phyloP scores from a whole-genome alignment of 257 asterid species.

The Solanum corneliomulleri region DNA sequence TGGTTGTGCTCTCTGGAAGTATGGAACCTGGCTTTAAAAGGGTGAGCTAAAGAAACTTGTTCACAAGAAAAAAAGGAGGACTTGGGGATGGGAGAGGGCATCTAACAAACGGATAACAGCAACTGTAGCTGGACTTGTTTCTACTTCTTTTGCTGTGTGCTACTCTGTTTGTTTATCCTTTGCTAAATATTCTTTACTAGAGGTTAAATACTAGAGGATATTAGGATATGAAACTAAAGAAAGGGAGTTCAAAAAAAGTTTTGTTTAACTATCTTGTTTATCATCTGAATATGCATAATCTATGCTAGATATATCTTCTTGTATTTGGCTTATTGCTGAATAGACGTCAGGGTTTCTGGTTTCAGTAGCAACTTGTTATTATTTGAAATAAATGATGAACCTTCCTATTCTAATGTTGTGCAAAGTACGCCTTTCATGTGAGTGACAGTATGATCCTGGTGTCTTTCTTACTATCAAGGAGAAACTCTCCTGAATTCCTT shows the following conservation, averaged over 20 bases:
- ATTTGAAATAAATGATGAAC: background rate
- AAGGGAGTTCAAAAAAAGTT: background rate
- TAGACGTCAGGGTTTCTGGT: background rate
- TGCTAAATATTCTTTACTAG: background rate
- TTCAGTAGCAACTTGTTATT: background rate
- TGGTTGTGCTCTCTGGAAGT: conserved; percentile 98
- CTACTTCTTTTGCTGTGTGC: background rate
- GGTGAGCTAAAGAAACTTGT: conserved; percentile 35
- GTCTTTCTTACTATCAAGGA: background rate
- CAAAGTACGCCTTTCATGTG: background rate
- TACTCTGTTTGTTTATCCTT: background rate
- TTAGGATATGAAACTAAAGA: background rate
- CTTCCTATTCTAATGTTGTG: background rate
- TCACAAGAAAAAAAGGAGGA: background rate
- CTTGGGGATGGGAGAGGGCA: background rate
- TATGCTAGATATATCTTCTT: background rate
- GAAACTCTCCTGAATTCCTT: background rate
- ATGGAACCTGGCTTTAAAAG: conserved; percentile 99
- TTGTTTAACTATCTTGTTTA: background rate
- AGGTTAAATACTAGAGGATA: background rate
- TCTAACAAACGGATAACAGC: background rate
- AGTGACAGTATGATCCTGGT: background rate
- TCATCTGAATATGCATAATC: background rate
- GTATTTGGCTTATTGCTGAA: background rate
- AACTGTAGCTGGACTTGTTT: background rate